Base-by-base conservation (phyloP, 2,329 filamentous ascomycete species). In the Microdochium paspali region DNA sequence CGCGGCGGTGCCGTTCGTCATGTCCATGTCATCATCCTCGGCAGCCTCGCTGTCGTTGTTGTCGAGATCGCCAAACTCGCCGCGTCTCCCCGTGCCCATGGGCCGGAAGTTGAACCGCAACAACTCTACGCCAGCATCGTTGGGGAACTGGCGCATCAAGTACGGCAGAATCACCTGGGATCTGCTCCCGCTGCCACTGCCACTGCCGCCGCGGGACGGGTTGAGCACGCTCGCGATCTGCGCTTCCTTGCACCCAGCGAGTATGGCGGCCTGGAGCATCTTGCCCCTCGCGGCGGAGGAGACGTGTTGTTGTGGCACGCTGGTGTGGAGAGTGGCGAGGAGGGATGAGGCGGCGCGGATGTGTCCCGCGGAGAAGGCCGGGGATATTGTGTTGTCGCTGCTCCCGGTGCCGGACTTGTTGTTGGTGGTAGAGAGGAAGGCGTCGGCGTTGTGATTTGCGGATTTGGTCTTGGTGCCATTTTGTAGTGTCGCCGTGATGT, bases 151-250 rank as follows among this genome's bases (percentile, higher is more conserved):
- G 47, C 82, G 76, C 7, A 81, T 78, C 24, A 96, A 69, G 56
- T 95, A 86, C 0, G 91, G 90, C 44, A 95, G 66, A 44, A 95
- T 84, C 61, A 84, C 93, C 24, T 85, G 74, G 50, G 82, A 79
- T 53, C 79, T 72, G 39, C 83, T 77, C 60, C 82, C 74, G 58
- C 78, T 70, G 58, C 82, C 71, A 52, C 80, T n/a, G 39, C 83
- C 77, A 60, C 82, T 74, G 58, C 78, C 70, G 58, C 82, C 71
- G 52, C 80, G 68, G 63, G 82, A 79, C 1, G 89, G 87, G 63
- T 93, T 89, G 50, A 96, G 70, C 12, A 94, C 82, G 61, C 88
- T 91, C 5, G 89, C 81, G 10, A 93, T 60, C 77, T 96, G 87
- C 39, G 86, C 84, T 26, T 82, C 72, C 59, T 81, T 82, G 61